phyloP scores from a whole-genome alignment of 768 basidiomycete genomes.

The Guyanaporus albipodus region DNA sequence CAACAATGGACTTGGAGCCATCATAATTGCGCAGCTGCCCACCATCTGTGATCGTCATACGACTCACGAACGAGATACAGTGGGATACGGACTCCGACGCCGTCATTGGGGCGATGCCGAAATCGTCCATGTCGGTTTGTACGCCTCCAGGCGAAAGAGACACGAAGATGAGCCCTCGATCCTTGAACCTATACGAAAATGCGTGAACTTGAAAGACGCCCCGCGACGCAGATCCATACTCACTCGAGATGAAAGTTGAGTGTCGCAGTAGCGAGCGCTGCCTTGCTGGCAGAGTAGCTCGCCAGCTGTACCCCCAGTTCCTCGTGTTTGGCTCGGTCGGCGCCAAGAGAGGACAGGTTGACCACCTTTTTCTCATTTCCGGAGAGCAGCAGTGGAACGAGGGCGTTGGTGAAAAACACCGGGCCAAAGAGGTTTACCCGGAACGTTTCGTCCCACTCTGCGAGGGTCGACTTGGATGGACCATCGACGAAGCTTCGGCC shows the following conservation, averaged over 20 bases:
- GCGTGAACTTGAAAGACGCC: too few species aligned
- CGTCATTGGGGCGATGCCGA: conserved; percentile 5
- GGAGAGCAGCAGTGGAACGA: conserved; percentile 3
- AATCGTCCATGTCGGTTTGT: conserved; percentile 7
- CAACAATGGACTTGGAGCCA: conserved; percentile 3
- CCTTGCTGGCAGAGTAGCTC: conserved; percentile 8
- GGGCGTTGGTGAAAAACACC: conserved; percentile 6
- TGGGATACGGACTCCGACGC: conserved; percentile 1
- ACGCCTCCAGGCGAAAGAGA: conserved; percentile 5
- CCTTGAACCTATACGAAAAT: conserved; percentile 1
- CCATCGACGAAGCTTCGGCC: conserved; percentile 3
- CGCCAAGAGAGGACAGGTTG: conserved; percentile 6
- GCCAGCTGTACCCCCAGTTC: conserved; percentile 1
- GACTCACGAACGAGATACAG: conserved; percentile 2
- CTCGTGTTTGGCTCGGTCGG: conserved; percentile 1
- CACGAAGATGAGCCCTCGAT: conserved; percentile 1
- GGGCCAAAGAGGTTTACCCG: conserved; percentile 7
- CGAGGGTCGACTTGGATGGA: conserved; percentile 5
- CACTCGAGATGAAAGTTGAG: conserved; percentile 7
- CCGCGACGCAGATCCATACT: background rate
- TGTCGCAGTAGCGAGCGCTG: conserved; percentile 1
- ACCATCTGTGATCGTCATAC: conserved; percentile 2
- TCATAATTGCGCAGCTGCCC: conserved; percentile 6
- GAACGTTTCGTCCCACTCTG: conserved; percentile 7
- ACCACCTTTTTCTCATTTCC: conserved; percentile 1